Base-by-base conservation (phyloP, 148 eudicot species). In the Rhododendron williamsianum region DNA sequence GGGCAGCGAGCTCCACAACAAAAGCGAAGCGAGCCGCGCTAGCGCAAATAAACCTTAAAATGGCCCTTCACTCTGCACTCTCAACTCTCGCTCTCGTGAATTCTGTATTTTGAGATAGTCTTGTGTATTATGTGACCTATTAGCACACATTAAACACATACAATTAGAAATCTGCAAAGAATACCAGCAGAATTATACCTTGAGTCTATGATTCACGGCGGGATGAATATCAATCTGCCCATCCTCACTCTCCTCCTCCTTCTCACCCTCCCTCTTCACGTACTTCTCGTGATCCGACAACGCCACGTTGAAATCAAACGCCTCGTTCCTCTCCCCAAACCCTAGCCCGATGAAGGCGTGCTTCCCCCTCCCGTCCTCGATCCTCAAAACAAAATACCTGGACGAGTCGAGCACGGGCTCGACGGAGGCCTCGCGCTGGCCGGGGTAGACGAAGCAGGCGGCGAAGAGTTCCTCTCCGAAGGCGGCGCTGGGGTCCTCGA, bases 221-320 rank as follows among this genome's bases (percentile, higher is more conserved):
- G 99, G 99, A 88, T 97, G 99, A 87, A 97, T 95, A 89, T 93
- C 98, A 63, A 97, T 95, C 33, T 88, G 90, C 16, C 86, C 88
- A 3, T 54, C 95, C 9, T 87, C 93, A 11, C 87, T 86, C 0
- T 69, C 84, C 69, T 84, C 85, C 80, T 91, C 96, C 84, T 91
- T 90, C 84, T 97, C 98, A 27, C 45, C 71, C 87, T 93, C 96
- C 83, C 99, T 90, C 92, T 89, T 88, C 30, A 92, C 98, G 81
- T 97, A 92, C 91, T 97, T 97, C 89, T 97, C 98, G 45, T 94
- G 95, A 94, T 97, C 98, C 56, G 99, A 95, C 81, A 97, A 80
- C 49, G 99, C 98, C 8, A 97, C 99, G 87, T 97, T 97, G 86
- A 97, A 97, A 93, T 97, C 99, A 81, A 97, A 97, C 79, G 99